Percentiles rank a stretch among this genome's conserved stretches.
Conservation (phyloP, 2,329 filamentous ascomycete genomes). For the Didymella pinodella region DNA sequence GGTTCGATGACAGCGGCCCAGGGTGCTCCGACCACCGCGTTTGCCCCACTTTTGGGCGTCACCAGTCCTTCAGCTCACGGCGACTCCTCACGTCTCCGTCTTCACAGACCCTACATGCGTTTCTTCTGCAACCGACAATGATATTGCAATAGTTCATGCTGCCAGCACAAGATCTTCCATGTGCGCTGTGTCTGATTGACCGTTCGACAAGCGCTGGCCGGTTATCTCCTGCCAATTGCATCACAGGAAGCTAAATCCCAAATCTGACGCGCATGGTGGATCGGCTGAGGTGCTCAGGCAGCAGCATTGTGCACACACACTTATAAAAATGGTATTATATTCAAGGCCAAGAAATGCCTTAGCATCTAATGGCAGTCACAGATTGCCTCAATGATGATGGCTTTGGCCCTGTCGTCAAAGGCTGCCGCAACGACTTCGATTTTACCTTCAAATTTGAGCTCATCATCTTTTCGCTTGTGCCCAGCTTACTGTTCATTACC, state of each 20-base stretch:
- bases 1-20: neutral
- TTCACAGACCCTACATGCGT: neutral
- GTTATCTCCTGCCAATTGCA: neutral
- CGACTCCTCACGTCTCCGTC: neutral
- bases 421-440: neutral
- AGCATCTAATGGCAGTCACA: neutral
- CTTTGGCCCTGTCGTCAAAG: neutral
- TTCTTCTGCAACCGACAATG: neutral
- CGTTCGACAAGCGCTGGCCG: too few species aligned
- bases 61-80: neutral
- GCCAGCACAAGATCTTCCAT: neutral
- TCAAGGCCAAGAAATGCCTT: neutral
- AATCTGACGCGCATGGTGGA: neutral
- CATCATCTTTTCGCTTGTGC: neutral
- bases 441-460: neutral
- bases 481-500: neutral
- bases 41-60: neutral
- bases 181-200: neutral
- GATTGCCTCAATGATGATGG: neutral
- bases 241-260: neutral
- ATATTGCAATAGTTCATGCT: neutral
- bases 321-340: neutral
- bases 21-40: neutral
- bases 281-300: neutral
- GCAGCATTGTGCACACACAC: neutral